Conservation (phyloP, 177 flowering plant species). For the Vitis hybrid region DNA sequence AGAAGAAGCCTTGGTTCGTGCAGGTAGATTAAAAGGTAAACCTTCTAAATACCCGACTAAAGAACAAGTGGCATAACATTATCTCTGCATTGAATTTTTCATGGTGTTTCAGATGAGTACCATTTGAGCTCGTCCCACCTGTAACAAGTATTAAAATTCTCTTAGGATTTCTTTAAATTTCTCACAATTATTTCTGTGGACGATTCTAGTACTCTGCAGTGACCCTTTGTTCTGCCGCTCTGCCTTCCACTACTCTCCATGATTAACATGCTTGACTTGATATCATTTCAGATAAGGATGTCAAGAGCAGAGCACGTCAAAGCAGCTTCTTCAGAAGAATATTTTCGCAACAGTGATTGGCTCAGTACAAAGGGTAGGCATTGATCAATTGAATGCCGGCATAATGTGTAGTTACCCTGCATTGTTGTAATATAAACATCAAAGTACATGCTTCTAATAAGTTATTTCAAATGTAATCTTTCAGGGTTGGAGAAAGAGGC, state of each 20-base stretch:
- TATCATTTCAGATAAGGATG: conserved; percentile 35
- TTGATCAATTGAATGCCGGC: background rate
- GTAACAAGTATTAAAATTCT: no score
- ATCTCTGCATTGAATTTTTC: no score
- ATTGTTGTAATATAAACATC: background rate
- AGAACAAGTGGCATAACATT: background rate
- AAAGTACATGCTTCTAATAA: no score
- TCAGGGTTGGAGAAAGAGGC: no score
- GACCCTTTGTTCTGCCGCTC: no score
- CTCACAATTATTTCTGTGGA: no score
- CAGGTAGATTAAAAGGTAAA: conserved; percentile 71
- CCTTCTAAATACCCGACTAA: background rate
- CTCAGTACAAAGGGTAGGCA: background rate
- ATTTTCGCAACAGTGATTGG: conserved; percentile 26
- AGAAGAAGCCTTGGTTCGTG: conserved; percentile 67
- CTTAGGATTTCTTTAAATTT: no score
- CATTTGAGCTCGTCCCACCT: no score
- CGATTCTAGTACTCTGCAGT: no score
- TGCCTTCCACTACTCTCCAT: no score
- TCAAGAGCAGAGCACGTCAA: conserved; percentile 17
- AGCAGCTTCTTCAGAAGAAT: conserved; percentile 35
- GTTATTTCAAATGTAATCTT: no score
- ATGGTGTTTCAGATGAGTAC: no score
- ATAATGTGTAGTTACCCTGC: background rate
- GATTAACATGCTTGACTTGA: background rate